A percentile compares a stretch with the other conserved stretches of the same genome.
These are phyloP conservation scores for Entoloma clypeatum DNA, from an alignment of 1,284 basidiomycete genomes.

Conservation along the genomic window DNA sequence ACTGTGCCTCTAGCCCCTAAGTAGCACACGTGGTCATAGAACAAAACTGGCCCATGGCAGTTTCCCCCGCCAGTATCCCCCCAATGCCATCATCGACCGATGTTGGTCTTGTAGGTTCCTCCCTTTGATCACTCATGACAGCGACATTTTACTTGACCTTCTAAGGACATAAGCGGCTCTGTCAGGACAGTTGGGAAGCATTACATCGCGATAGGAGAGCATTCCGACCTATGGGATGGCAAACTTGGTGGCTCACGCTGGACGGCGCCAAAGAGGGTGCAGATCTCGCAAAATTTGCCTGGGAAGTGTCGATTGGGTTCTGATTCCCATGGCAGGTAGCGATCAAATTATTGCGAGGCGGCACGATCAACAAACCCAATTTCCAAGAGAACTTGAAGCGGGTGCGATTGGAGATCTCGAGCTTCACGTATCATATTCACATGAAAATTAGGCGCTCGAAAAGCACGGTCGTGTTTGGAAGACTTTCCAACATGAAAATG, in stretches of 20 bases:
- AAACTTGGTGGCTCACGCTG: too few relatives aligned
- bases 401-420: too few relatives aligned
- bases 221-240: slow-evolving; percentile 18
- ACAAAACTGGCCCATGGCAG: too few relatives aligned
- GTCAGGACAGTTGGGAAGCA: slow-evolving; percentile 9
- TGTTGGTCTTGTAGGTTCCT: not conserved
- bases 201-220: slow-evolving; percentile 18
- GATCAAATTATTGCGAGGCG: slow-evolving; percentile 21
- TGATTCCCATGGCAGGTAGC: slow-evolving; percentile 13
- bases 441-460: slow-evolving; percentile 15
- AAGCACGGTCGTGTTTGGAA: slow-evolving; percentile 11
- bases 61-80: too few relatives aligned
- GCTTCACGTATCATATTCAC: too few relatives aligned
- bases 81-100: too few relatives aligned
- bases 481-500: slow-evolving; percentile 17
- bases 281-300: too few relatives aligned
- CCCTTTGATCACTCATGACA: not conserved
- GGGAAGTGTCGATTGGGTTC: too few relatives aligned
- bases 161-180: slow-evolving; percentile 8
- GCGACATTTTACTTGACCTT: not conserved
- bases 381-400: slow-evolving; percentile 10
- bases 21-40: too few relatives aligned
- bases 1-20: too few relatives aligned
- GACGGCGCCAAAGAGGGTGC: too few relatives aligned
- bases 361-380: slow-evolving; percentile 11